Percentiles rank a stretch among this genome's conserved stretches.
These are phyloP conservation scores for Wickerhamiella dianesei DNA, from an alignment of 805 yeast species.

Conservation along the genomic window DNA sequence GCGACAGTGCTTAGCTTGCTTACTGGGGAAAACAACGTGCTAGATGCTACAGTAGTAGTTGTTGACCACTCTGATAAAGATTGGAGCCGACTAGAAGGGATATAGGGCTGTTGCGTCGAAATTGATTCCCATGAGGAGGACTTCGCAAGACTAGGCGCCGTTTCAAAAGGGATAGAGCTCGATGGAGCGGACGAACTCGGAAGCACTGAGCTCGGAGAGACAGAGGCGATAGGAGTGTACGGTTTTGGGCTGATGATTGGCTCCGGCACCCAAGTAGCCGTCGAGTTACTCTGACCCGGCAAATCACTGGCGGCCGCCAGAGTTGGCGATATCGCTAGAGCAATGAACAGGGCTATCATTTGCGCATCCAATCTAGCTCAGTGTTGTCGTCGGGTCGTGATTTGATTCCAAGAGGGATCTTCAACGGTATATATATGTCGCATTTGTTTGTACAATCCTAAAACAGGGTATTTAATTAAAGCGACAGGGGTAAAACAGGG, in stretches of 20 bases:
- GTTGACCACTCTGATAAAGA: no score
- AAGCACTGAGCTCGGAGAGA: no score
- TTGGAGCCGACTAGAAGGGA: no score
- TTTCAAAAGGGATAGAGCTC: no score
- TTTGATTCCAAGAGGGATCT: background rate
- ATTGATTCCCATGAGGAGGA: no score
- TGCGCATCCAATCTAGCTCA: background rate
- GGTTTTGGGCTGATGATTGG: background rate
- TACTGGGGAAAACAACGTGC: no score
- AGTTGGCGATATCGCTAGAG: background rate
- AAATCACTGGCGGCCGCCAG: background rate
- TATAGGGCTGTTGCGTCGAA: no score
- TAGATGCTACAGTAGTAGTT: no score
- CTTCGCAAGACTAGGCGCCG: no score
- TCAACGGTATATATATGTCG: background rate
- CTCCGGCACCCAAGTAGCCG: background rate
- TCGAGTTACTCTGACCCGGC: background rate
- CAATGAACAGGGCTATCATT: background rate
- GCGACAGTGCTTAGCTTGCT: no score
- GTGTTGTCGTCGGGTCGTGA: background rate
- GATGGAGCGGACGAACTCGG: no score
- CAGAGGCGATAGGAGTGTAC: no score
- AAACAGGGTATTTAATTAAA: background rate
- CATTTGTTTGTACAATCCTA: background rate
- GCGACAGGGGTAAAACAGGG: background rate